These are phyloP conservation scores for Camellia sinensis DNA, from an alignment of 148 eudicot species.

Conservation along the genomic window DNA sequence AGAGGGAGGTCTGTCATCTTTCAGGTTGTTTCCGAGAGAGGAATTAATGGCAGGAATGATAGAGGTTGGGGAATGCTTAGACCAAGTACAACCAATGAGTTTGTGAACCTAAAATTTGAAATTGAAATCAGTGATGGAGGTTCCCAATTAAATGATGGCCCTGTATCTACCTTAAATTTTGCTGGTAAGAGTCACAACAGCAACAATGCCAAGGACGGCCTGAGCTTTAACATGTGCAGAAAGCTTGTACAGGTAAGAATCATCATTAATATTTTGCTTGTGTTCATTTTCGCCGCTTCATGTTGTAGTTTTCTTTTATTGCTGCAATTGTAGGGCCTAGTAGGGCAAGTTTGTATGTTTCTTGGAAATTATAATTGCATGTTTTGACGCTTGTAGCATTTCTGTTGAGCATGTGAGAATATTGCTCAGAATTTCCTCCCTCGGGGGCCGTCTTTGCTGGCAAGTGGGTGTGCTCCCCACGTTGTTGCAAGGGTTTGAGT, in stretches of 20 bases:
- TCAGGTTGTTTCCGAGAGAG: constrained; percentile 46
- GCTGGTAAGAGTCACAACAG: constrained; percentile 35
- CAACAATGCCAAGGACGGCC: constrained; percentile 50
- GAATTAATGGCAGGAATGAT: constrained; percentile 52
- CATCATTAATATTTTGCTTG: not conserved
- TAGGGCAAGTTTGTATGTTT: not conserved
- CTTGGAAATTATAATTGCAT: not conserved
- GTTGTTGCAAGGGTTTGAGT: too few species aligned
- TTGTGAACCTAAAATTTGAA: constrained; percentile 56
- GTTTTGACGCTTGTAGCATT: not conserved
- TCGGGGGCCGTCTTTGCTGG: not conserved
- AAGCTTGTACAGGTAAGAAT: constrained; percentile 76
- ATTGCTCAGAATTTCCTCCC: not conserved
- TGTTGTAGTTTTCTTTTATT: not conserved
- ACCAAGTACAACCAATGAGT: constrained; percentile 54
- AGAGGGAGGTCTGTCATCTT: constrained; percentile 49
- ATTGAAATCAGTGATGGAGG: constrained; percentile 38
- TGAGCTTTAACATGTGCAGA: constrained; percentile 74
- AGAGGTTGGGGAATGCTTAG: constrained; percentile 65
- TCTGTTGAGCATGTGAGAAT: too few species aligned
- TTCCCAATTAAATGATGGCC: constrained; percentile 21
- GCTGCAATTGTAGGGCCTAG: not conserved
- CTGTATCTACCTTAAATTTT: constrained; percentile 14
- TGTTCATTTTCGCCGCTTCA: not conserved
- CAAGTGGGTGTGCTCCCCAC: too few species aligned